Conservation (phyloP, 1,284 basidiomycete genomes). For the Ceratobasidium sp. region DNA sequence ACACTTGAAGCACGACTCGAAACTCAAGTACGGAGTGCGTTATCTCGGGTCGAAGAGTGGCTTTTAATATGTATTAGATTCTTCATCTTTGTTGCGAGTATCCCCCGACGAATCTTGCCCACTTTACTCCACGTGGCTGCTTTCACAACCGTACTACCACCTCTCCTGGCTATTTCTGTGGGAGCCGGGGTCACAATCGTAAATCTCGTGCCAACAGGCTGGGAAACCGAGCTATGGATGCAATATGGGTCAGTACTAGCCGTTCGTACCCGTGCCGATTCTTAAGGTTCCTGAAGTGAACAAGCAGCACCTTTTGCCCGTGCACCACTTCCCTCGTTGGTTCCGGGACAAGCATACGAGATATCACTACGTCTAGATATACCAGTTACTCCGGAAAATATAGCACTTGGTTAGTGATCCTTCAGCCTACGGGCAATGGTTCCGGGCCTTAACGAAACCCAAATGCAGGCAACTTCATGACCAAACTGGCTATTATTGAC, state of each 20-base stretch:
- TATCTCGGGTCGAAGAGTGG: constrained; percentile 24
- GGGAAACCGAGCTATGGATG: constrained; percentile 40
- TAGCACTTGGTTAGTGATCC: constrained; percentile 30
- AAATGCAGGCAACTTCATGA: constrained; percentile 38
- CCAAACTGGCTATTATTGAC: constrained; percentile 23
- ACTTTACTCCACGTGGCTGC: constrained; percentile 45
- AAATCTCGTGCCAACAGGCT: constrained; percentile 30
- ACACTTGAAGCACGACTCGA: constrained; percentile 33
- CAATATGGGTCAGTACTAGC: constrained; percentile 32
- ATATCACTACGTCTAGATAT: constrained; percentile 26
- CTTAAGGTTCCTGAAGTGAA: constrained; percentile 22
- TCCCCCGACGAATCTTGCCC: constrained; percentile 33
- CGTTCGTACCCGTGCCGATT: neutral
- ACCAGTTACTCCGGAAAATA: constrained; percentile 26
- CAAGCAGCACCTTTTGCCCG: constrained; percentile 40
- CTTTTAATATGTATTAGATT: constrained; percentile 17
- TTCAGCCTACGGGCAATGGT: too few species aligned
- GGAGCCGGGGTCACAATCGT: constrained; percentile 35
- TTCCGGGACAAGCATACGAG: constrained; percentile 31
- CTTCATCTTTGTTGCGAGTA: constrained; percentile 25
- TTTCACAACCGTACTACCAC: constrained; percentile 34
- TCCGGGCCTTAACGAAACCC: neutral
- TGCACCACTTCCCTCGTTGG: constrained; percentile 15
- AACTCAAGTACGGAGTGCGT: constrained; percentile 15
- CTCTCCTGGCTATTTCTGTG: constrained; percentile 31